phyloP scores from a whole-genome alignment of 768 basidiomycete genomes.

The Neoboletus subvelutipes region DNA sequence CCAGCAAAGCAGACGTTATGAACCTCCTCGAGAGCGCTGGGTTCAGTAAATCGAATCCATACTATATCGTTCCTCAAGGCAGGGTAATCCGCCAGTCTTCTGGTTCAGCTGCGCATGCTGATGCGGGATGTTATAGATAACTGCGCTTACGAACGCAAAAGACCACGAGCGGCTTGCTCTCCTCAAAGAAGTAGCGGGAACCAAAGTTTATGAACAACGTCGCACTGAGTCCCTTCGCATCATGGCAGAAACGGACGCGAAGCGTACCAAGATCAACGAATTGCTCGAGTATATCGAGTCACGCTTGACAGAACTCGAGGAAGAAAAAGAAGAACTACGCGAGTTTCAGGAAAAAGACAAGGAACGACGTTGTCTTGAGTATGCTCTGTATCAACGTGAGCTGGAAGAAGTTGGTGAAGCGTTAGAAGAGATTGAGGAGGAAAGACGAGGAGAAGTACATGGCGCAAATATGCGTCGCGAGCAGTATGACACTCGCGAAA shows the following conservation, averaged over 20 bases:
- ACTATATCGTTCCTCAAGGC: conserved; percentile 99
- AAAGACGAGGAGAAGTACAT: conserved; percentile 79
- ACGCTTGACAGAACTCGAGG: conserved; percentile 86
- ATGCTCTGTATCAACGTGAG: conserved; percentile 90
- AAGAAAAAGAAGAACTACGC: conserved; percentile 97
- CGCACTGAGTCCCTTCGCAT: conserved; percentile 90
- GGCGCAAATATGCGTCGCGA: conserved; percentile 79
- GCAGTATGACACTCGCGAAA: conserved; percentile 80
- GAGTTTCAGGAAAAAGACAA: conserved; percentile 97
- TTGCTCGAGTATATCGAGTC: conserved; percentile 89
- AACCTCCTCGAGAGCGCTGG: conserved; percentile 95
- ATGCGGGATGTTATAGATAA: conserved; percentile 58
- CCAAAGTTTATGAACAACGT: conserved; percentile 96
- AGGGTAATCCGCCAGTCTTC: conserved; percentile 53
- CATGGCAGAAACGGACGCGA: conserved; percentile 95
- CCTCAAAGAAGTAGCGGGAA: conserved; percentile 98
- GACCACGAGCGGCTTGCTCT: conserved; percentile 90
- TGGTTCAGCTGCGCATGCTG: conserved; percentile 5
- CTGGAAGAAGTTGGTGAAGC: conserved; percentile 85
- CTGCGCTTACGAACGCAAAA: conserved; percentile 94
- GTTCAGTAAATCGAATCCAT: conserved; percentile 97
- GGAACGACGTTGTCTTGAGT: conserved; percentile 91
- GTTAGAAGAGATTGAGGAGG: conserved; percentile 82
- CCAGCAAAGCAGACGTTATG: conserved; percentile 96
- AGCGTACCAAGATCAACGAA: conserved; percentile 88